phyloP scores from a whole-genome alignment of 768 basidiomycete genomes.

The Tricholoma bakamatsutake region DNA sequence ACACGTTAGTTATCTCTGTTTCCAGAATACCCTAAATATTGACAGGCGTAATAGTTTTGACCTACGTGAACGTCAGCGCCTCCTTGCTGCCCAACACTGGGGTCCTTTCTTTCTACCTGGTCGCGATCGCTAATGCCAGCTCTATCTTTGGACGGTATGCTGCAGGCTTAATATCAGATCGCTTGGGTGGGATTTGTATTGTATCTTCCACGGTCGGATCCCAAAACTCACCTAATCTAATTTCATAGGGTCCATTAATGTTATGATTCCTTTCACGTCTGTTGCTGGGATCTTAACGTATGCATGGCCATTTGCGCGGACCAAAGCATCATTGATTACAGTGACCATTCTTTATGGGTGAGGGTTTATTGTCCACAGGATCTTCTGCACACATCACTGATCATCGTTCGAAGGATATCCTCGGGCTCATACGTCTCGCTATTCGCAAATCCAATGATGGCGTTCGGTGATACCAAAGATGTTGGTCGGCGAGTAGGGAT shows the following conservation, averaged over 20 bases:
- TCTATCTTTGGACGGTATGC: constrained; percentile 56
- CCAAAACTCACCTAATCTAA: background rate
- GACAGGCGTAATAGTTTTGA: constrained; percentile 43
- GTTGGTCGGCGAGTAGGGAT: constrained; percentile 63
- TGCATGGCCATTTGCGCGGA: constrained; percentile 61
- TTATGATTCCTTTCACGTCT: constrained; percentile 59
- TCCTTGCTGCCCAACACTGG: constrained; percentile 38
- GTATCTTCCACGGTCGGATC: background rate
- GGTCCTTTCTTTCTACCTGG: constrained; percentile 55
- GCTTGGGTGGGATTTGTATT: constrained; percentile 33
- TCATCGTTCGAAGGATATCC: constrained; percentile 34
- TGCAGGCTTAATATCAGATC: constrained; percentile 50
- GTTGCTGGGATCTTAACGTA: constrained; percentile 55
- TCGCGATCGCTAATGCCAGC: constrained; percentile 63
- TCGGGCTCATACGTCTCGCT: constrained; percentile 61
- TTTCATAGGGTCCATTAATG: constrained; percentile 52
- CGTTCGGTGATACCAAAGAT: constrained; percentile 54
- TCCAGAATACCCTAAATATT: constrained; percentile 21
- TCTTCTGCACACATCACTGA: background rate
- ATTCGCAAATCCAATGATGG: constrained; percentile 49
- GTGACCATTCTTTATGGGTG: constrained; percentile 64
- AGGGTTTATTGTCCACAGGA: background rate
- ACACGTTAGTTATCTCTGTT: constrained; percentile 38
- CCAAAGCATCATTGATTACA: constrained; percentile 38
- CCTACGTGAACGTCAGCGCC: constrained; percentile 60